Percentiles rank a stretch among this genome's conserved stretches.
Evolutionary conservation across 31 red algal species (phyloP).

Genomic region (Odonthalia washingtoniensis): DNA sequence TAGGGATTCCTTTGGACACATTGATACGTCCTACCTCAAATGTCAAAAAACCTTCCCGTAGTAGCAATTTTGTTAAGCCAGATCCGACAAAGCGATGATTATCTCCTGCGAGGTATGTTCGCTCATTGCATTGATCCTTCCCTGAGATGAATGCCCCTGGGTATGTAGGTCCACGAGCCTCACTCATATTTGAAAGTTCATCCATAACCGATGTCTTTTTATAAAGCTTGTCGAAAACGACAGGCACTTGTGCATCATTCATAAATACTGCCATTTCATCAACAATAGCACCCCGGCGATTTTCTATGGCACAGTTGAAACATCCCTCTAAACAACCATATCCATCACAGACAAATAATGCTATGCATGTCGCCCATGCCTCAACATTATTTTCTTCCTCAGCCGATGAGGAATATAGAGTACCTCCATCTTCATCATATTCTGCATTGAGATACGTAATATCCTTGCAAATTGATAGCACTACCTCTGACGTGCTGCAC

Average conservation of each 20-base stretch:
- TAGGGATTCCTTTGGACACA: too few species aligned
- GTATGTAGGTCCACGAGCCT: constrained; percentile 58
- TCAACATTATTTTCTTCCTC: constrained; percentile 72
- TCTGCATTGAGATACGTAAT: constrained; percentile 72
- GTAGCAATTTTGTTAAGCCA: constrained; percentile 29
- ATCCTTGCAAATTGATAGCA: constrained; percentile 63
- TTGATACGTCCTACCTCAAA: too few species aligned
- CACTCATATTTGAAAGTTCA: constrained; percentile 63
- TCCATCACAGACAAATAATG: constrained; percentile 71
- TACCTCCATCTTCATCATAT: constrained; percentile 72
- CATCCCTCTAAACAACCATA: constrained; percentile 68
- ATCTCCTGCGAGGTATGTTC: constrained; percentile 60
- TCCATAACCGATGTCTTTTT: constrained; percentile 62
- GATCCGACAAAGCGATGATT: constrained; percentile 34
- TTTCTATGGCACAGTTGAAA: constrained; percentile 75
- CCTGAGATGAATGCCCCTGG: constrained; percentile 74
- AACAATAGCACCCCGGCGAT: constrained; percentile 66
- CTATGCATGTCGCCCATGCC: constrained; percentile 71
- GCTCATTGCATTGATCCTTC: constrained; percentile 65
- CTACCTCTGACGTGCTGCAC: constrained; percentile 71
- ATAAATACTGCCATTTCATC: constrained; percentile 70
- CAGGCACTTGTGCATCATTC: constrained; percentile 75
- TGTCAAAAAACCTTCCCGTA: too few species aligned
- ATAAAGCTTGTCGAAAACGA: constrained; percentile 72
- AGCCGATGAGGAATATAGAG: constrained; percentile 67